Conservation (phyloP, 805 yeast genomes). For the Wickerhamiella kurtzmanii region DNA sequence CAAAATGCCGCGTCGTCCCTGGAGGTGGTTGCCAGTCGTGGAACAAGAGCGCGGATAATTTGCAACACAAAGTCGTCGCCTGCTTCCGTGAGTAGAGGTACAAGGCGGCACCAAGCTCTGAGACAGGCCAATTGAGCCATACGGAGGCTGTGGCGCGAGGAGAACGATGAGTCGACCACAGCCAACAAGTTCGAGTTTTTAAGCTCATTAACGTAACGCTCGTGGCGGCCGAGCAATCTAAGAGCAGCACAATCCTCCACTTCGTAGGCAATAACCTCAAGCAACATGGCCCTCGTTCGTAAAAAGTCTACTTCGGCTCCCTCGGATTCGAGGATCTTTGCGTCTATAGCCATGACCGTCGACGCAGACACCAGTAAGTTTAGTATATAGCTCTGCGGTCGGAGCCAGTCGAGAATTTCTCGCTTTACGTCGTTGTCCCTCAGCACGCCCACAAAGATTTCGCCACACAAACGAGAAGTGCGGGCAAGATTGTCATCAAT, state of each 20-base stretch:
- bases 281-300: conserved; percentile 42
- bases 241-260: conserved; percentile 38
- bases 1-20: conserved; percentile 53
- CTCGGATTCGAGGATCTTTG: background rate
- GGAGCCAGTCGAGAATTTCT: conserved; percentile 38
- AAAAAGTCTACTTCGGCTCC: conserved; percentile 32
- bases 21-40: conserved; percentile 62
- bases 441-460: conserved; percentile 49
- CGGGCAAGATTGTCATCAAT: conserved; percentile 38
- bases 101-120: conserved; percentile 72
- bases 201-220: background rate
- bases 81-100: conserved; percentile 50
- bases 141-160: background rate
- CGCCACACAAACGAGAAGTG: conserved; percentile 31
- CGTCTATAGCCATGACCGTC: conserved; percentile 34
- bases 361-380: conserved; percentile 40
- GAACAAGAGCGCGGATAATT: conserved; percentile 60
- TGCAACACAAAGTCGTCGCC: conserved; percentile 45
- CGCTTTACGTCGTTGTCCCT: conserved; percentile 42
- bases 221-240: background rate
- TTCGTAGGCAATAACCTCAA: conserved; percentile 59
- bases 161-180: background rate
- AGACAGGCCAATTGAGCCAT: conserved; percentile 44
- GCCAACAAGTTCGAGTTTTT: background rate
- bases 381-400: conserved; percentile 39